These are phyloP conservation scores for Silene vulgaris DNA, from an alignment of 179 eudicot species.

Conservation along the genomic window DNA sequence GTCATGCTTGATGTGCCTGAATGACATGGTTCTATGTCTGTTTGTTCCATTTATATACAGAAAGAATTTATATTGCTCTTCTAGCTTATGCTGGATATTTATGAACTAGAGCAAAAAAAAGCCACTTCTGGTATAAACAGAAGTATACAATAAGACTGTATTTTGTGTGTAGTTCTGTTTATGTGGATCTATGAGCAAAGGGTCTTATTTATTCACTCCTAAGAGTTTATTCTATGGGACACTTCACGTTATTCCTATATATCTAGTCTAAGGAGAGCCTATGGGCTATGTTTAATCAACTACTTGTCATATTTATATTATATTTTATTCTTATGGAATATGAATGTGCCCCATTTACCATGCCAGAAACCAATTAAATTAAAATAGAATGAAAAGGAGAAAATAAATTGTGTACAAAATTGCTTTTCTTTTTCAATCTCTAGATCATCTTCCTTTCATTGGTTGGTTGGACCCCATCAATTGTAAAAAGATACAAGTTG, in stretches of 20 bases:
- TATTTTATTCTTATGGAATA: constrained; percentile 26
- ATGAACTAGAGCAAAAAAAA: constrained; percentile 15
- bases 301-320: constrained; percentile 26
- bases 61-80: constrained; percentile 3
- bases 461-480: constrained; percentile 28
- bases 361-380: constrained; percentile 19
- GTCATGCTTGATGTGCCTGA: constrained; percentile 35
- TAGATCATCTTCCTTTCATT: constrained; percentile 6
- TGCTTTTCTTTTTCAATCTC: constrained; percentile 15
- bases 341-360: constrained; percentile 33
- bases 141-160: constrained; percentile 1
- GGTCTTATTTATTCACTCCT: constrained; percentile 40
- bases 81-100: constrained; percentile 5
- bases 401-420: constrained; percentile 6
- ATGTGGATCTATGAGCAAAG: constrained; percentile 30
- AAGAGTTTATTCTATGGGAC: constrained; percentile 25
- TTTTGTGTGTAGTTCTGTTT: constrained; percentile 26
- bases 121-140: constrained; percentile 16
- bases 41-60: constrained; percentile 28
- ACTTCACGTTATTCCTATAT: constrained; percentile 46
- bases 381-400: background rate
- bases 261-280: constrained; percentile 32
- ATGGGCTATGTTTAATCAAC: constrained; percentile 35
- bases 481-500: constrained; percentile 21
- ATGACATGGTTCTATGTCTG: constrained; percentile 33